A percentile compares a stretch with the other conserved stretches of the same genome.
Evolutionary conservation across 306 rosid genomes (phyloP).

Genomic region (Malus orientalis): DNA sequence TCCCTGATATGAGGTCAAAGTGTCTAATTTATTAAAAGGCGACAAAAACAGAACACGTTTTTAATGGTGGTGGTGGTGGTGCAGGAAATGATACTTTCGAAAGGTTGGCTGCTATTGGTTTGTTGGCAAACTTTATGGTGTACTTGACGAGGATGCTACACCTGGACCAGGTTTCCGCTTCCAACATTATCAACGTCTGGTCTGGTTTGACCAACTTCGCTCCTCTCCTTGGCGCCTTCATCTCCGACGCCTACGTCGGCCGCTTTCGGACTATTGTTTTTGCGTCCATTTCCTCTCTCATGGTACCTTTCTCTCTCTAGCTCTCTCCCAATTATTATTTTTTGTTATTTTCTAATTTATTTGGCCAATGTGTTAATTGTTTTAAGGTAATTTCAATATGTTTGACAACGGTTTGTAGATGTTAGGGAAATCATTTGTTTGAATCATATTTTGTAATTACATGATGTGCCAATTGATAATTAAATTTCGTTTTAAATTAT

Average conservation of each 20-base stretch:
- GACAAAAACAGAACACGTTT: not conserved
- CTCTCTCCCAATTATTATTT: not conserved
- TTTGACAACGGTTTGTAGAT: not conserved
- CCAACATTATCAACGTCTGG: constrained; percentile 62
- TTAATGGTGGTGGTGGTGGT: not conserved
- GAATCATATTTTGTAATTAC: no score
- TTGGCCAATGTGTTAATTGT: not conserved
- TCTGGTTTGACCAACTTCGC: constrained; percentile 45
- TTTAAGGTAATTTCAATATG: not conserved
- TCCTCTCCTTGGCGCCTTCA: constrained; percentile 74
- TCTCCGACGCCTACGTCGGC: constrained; percentile 71
- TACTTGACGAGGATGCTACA: constrained; percentile 55
- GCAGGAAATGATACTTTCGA: constrained; percentile 84
- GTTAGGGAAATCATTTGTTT: no score
- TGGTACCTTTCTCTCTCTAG: constrained; percentile 3
- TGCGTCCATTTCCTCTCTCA: constrained; percentile 41
- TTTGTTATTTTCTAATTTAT: not conserved
- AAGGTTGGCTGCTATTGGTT: constrained; percentile 63
- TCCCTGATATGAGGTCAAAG: not conserved
- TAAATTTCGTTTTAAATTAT: no score
- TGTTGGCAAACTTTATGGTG: constrained; percentile 76
- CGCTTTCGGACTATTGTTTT: constrained; percentile 70
- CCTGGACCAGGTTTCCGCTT: constrained; percentile 60
- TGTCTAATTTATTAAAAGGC: not conserved
- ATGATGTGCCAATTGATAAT: no score